phyloP scores from a whole-genome alignment of 345 rosid species.

The Eucalyptus shirleyi region DNA sequence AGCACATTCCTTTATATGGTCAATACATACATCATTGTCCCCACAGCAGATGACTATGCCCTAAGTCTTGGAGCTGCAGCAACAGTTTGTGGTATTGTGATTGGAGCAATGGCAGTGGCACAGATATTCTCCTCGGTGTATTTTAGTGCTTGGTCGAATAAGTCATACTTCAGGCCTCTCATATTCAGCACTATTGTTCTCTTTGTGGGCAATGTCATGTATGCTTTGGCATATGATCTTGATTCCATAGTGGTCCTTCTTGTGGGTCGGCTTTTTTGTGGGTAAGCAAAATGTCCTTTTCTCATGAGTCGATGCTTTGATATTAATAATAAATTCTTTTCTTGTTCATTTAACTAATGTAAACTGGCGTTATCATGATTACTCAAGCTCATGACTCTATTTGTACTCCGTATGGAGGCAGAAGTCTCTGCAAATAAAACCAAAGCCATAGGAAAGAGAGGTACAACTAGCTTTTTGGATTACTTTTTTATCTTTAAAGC shows the following conservation, averaged over 20 bases:
- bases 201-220: constrained; percentile 68
- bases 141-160: constrained; percentile 98
- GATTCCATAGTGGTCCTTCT: constrained; percentile 65
- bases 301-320: not conserved
- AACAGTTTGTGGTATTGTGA: constrained; percentile 95
- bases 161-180: constrained; percentile 92
- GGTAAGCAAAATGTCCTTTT: constrained; percentile 38
- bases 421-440: not conserved
- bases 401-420: not conserved
- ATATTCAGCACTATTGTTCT: constrained; percentile 87
- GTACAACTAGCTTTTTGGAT: not conserved
- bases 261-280: constrained; percentile 88
- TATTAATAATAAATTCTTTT: not conserved
- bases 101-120: constrained; percentile 99
- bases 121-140: constrained; percentile 95
- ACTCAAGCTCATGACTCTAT: not conserved
- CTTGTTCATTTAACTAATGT: not conserved
- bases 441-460: not conserved
- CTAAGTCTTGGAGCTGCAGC: constrained; percentile 95
- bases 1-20: constrained; percentile 93
- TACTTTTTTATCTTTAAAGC: not conserved
- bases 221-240: constrained; percentile 87
- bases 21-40: constrained; percentile 90
- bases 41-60: constrained; percentile 94
- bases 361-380: not conserved